A percentile compares a stretch with the other conserved stretches of the same genome.
phyloP scores from a whole-genome alignment of 2,329 filamentous ascomycete species.

The Xylariaceae sp. region DNA sequence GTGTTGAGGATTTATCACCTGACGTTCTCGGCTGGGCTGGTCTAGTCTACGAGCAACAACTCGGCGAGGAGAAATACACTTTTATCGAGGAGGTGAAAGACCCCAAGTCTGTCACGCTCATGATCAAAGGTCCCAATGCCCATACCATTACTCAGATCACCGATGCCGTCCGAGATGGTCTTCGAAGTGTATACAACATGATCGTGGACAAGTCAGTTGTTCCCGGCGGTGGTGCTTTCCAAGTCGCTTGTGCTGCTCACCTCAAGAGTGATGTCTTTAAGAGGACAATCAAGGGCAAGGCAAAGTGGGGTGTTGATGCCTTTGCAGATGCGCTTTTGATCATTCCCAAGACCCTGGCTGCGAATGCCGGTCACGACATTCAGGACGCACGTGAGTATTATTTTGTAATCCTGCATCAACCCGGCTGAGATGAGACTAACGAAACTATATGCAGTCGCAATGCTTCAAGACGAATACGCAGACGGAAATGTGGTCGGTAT shows the following conservation, averaged over 20 bases:
- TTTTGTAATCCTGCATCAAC: neutral
- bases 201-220: conserved; percentile 98
- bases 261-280: conserved; percentile 81
- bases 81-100: conserved; percentile 99
- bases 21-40: conserved; percentile 94
- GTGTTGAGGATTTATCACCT: conserved; percentile 84
- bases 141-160: conserved; percentile 97
- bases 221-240: conserved; percentile 91
- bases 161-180: conserved; percentile 89
- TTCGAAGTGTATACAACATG: conserved; percentile 98
- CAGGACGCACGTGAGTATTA: conserved; percentile 79
- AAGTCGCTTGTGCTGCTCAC: conserved; percentile 85
- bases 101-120: conserved; percentile 91
- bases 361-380: conserved; percentile 93
- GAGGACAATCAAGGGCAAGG: conserved; percentile 94
- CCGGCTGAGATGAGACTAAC: conserved; percentile 6
- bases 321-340: conserved; percentile 93
- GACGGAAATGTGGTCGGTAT: conserved; percentile 85
- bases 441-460: conserved; percentile 59
- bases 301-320: conserved; percentile 90
- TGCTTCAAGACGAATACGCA: conserved; percentile 77
- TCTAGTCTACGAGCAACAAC: conserved; percentile 91
- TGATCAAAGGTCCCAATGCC: conserved; percentile 96
- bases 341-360: conserved; percentile 95
- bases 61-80: conserved; percentile 98